Conservation (phyloP, 1,284 basidiomycete genomes). For the Tilletia walkeri region DNA sequence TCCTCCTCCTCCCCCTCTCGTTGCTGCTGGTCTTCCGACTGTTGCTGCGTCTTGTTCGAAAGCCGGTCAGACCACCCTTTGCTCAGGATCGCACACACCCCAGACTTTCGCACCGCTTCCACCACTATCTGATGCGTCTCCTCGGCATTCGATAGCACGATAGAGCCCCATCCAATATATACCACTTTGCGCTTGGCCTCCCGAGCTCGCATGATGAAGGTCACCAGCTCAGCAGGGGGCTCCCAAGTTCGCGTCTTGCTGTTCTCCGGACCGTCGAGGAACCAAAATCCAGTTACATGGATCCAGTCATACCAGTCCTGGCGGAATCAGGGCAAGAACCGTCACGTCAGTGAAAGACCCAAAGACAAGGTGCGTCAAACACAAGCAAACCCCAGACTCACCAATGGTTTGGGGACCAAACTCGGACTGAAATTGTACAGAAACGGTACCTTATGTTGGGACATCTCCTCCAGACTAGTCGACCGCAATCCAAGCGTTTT, state of each 20-base stretch:
- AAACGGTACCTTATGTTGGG: slow-evolving; percentile 94
- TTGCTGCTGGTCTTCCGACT: background rate
- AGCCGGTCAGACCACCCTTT: slow-evolving; percentile 94
- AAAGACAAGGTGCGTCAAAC: too few relatives aligned
- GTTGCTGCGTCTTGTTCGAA: slow-evolving; percentile 26
- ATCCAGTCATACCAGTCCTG: slow-evolving; percentile 99
- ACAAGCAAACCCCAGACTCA: slow-evolving; percentile 53
- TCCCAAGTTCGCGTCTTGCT: slow-evolving; percentile 75
- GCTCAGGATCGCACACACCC: slow-evolving; percentile 84
- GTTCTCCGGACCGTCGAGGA: slow-evolving; percentile 70
- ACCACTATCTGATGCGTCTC: slow-evolving; percentile 86
- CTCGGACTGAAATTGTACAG: slow-evolving; percentile 93
- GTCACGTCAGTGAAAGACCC: too few relatives aligned
- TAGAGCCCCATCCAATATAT: slow-evolving; percentile 98
- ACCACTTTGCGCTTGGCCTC: slow-evolving; percentile 79
- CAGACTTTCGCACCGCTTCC: slow-evolving; percentile 75
- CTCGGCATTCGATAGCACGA: slow-evolving; percentile 90
- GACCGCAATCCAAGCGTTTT: slow-evolving; percentile 72
- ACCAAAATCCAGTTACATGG: slow-evolving; percentile 69
- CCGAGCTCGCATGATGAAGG: slow-evolving; percentile 78
- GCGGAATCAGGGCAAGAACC: background rate
- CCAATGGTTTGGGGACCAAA: slow-evolving; percentile 64
- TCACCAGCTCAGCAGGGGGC: slow-evolving; percentile 73
- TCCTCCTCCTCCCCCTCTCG: slow-evolving; percentile 34
- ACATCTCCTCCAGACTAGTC: slow-evolving; percentile 87